A percentile compares a stretch with the other conserved stretches of the same genome.
These are phyloP conservation scores for Penicillium sp. DNA, from an alignment of 2,329 filamentous ascomycete species.

Conservation along the genomic window DNA sequence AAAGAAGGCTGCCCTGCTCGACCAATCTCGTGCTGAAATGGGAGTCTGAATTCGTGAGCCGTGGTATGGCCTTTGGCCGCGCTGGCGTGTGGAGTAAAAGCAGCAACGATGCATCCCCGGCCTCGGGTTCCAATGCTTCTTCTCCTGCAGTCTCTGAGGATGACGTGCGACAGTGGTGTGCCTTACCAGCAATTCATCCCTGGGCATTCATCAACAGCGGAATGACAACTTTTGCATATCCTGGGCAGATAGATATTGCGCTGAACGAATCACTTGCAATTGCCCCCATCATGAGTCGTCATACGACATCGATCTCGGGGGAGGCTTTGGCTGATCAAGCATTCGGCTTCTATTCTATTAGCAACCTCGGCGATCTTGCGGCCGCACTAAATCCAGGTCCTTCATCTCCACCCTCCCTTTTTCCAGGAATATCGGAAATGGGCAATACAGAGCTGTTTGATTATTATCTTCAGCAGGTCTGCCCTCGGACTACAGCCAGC, in stretches of 20 bases:
- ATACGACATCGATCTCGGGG: neutral
- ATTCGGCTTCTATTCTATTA: neutral
- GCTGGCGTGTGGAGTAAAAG: slow-evolving; percentile 46
- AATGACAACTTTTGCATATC: slow-evolving; percentile 31
- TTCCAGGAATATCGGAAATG: slow-evolving; percentile 33
- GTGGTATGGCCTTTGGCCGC: slow-evolving; percentile 47
- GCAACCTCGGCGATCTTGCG: slow-evolving; percentile 4
- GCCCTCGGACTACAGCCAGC: slow-evolving; percentile 45
- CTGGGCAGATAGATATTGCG: slow-evolving; percentile 29
- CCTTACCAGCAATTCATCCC: slow-evolving; percentile 28
- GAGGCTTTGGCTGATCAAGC: neutral
- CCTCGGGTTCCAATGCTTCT: slow-evolving; percentile 21
- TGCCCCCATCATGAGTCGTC: neutral
- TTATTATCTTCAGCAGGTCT: slow-evolving; percentile 45
- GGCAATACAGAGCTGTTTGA: slow-evolving; percentile 39
- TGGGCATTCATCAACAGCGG: slow-evolving; percentile 41
- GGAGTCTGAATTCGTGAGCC: slow-evolving; percentile 44
- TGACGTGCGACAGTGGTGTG: slow-evolving; percentile 31
- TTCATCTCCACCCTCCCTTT: slow-evolving; percentile 27
- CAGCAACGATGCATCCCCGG: slow-evolving; percentile 21
- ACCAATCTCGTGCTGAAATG: slow-evolving; percentile 42
- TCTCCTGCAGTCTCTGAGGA: slow-evolving; percentile 18
- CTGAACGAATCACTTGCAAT: slow-evolving; percentile 27
- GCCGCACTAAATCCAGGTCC: slow-evolving; percentile 7
- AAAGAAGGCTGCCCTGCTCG: slow-evolving; percentile 39